Evolutionary conservation across 1,284 basidiomycete genomes (phyloP).

Genomic region (Pascua guehoae): DNA sequence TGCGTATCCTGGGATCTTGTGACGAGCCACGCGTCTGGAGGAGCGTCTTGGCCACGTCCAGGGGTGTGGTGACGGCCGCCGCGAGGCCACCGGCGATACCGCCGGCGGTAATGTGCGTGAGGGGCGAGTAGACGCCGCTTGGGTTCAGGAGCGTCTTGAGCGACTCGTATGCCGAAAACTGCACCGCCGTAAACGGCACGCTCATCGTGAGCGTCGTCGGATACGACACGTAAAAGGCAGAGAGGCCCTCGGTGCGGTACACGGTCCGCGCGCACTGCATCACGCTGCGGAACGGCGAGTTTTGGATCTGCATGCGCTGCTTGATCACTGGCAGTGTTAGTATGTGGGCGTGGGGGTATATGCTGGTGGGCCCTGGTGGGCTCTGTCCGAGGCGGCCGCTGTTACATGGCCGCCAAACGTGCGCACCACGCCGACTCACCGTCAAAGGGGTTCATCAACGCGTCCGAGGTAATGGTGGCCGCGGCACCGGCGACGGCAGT

Average conservation of each 20-base stretch:
- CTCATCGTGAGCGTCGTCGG: conserved; percentile 96
- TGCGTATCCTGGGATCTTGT: conserved; percentile 74
- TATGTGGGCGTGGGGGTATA: conserved; percentile 9
- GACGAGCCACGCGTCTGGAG: conserved; percentile 90
- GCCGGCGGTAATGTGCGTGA: conserved; percentile 85
- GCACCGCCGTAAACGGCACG: conserved; percentile 96
- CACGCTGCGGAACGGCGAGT: conserved; percentile 83
- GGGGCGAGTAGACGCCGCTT: conserved; percentile 76
- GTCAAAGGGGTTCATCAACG: conserved; percentile 99
- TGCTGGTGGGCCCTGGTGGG: too few relatives aligned
- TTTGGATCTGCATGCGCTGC: conserved; percentile 96
- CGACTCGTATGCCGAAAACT: conserved; percentile 96
- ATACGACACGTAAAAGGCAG: conserved; percentile 97
- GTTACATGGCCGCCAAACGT: too few relatives aligned
- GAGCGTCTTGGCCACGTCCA: conserved; percentile 88
- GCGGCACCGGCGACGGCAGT: conserved; percentile 87
- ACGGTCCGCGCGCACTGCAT: conserved; percentile 73
- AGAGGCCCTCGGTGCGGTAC: conserved; percentile 78
- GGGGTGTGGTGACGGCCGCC: conserved; percentile 90
- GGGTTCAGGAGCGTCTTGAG: conserved; percentile 87
- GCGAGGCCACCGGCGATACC: conserved; percentile 91
- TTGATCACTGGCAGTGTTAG: conserved; percentile 74
- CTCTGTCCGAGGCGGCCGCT: too few relatives aligned
- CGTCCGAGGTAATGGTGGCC: conserved; percentile 92
- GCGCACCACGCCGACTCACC: conserved; percentile 69